phyloP scores from a whole-genome alignment of 2,329 filamentous ascomycete species.

The Stachybotrys elegans region DNA sequence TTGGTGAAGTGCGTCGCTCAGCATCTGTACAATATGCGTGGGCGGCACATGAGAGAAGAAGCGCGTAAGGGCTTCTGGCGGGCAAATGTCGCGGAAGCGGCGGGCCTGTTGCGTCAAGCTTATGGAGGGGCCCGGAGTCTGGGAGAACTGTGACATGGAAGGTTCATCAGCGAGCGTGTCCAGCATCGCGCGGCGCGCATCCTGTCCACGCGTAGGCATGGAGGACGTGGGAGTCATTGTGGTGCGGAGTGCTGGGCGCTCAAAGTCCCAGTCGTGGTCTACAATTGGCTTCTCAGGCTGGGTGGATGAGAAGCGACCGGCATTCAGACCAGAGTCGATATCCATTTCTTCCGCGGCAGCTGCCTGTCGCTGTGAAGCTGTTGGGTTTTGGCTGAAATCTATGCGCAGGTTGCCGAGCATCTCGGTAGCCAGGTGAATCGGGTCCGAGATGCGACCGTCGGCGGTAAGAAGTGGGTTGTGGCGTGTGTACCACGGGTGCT shows the following conservation, averaged over 20 bases:
- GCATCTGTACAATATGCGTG: conserved; percentile 69
- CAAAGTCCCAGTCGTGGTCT: conserved; percentile 83
- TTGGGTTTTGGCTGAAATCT: conserved; percentile 69
- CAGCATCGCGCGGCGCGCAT: conserved; percentile 38
- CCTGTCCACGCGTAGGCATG: conserved; percentile 23
- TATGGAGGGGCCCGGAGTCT: conserved; percentile 71
- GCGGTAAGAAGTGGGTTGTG: conserved; percentile 69
- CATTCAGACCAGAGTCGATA: conserved; percentile 49
- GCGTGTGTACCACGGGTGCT: conserved; percentile 92
- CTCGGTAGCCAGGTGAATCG: conserved; percentile 80
- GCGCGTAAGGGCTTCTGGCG: conserved; percentile 77
- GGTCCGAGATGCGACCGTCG: conserved; percentile 72
- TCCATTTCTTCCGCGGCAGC: conserved; percentile 58
- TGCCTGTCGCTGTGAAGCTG: conserved; percentile 37
- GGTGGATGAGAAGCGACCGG: conserved; percentile 63
- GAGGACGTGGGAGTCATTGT: conserved; percentile 35
- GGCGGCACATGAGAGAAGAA: conserved; percentile 84
- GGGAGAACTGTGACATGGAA: conserved; percentile 78
- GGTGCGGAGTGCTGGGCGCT: conserved; percentile 61
- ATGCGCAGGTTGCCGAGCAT: conserved; percentile 92
- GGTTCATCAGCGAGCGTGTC: conserved; percentile 79
- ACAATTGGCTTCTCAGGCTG: conserved; percentile 72
- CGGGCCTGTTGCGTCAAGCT: conserved; percentile 85
- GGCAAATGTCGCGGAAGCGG: conserved; percentile 86
- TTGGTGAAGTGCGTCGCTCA: conserved; percentile 76